Evolutionary conservation across 75 land plant species (phyloP).

Genomic region (Pinus tabuliformis): DNA sequence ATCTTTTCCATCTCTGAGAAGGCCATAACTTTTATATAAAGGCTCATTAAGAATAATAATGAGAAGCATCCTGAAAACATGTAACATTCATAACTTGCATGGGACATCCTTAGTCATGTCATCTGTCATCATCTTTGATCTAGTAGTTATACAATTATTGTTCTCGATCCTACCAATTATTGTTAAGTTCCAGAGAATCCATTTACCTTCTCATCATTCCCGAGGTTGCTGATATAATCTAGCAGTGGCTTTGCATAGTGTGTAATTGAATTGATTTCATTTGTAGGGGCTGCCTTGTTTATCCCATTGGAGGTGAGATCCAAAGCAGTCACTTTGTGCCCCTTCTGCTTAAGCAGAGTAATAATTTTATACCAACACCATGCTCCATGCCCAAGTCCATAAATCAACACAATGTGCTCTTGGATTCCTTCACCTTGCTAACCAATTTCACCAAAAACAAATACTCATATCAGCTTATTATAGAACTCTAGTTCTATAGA

Average conservation of each 20-base stretch:
- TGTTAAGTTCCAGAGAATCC: too few species aligned
- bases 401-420: slow-evolving; percentile 36
- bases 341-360: slow-evolving; percentile 17
- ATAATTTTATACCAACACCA: slow-evolving; percentile 39
- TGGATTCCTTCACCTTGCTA: background rate
- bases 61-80: too few species aligned
- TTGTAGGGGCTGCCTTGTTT: slow-evolving; percentile 12
- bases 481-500: background rate
- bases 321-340: slow-evolving; percentile 23
- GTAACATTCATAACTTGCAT: too few species aligned
- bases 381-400: slow-evolving; percentile 39
- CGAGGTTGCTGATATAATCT: background rate
- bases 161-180: too few species aligned
- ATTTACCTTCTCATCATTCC: background rate
- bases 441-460: background rate
- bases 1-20: too few species aligned
- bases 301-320: slow-evolving; percentile 32
- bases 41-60: too few species aligned
- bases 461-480: background rate
- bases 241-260: background rate
- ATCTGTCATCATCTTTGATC: too few species aligned
- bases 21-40: too few species aligned
- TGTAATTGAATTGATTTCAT: slow-evolving; percentile 3
- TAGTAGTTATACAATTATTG: too few species aligned
- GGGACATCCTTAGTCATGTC: too few species aligned